Evolutionary conservation across 139 green algal species (phyloP).

Genomic region (Asterochloris erici): DNA sequence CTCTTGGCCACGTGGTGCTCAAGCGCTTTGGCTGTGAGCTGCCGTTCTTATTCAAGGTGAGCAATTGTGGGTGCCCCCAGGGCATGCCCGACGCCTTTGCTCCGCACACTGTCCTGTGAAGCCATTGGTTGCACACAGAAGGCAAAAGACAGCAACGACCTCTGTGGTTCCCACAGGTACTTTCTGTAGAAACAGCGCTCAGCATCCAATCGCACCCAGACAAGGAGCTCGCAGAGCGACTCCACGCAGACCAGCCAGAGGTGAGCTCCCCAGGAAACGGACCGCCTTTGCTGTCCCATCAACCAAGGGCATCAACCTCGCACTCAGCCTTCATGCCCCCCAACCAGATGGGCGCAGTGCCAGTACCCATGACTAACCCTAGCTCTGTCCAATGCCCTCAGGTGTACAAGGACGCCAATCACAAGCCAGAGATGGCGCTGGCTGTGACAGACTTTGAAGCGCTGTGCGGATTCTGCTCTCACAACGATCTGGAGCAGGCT

Average conservation of each 20-base stretch:
- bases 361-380: no score
- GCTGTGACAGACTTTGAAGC: constrained; percentile 89
- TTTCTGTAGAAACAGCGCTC: constrained; percentile 81
- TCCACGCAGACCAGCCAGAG: constrained; percentile 78
- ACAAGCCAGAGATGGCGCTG: constrained; percentile 99
- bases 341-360: no score
- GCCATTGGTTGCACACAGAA: not conserved
- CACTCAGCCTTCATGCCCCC: no score
- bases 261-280: constrained; percentile 26
- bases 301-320: no score
- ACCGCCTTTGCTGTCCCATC: no score
- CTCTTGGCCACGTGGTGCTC: constrained; percentile 61
- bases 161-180: constrained; percentile 5
- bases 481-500: constrained; percentile 47
- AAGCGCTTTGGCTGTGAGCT: constrained; percentile 70
- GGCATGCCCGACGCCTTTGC: no score
- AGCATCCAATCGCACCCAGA: constrained; percentile 98
- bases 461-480: constrained; percentile 83
- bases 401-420: constrained; percentile 96
- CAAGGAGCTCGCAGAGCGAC: constrained; percentile 85
- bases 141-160: not conserved
- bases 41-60: constrained; percentile 94
- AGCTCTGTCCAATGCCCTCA: constrained; percentile 20
- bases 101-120: no score
- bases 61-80: no score